Conservation (phyloP, 129 eudicot genomes). For the Smallanthus sonchifolius region DNA sequence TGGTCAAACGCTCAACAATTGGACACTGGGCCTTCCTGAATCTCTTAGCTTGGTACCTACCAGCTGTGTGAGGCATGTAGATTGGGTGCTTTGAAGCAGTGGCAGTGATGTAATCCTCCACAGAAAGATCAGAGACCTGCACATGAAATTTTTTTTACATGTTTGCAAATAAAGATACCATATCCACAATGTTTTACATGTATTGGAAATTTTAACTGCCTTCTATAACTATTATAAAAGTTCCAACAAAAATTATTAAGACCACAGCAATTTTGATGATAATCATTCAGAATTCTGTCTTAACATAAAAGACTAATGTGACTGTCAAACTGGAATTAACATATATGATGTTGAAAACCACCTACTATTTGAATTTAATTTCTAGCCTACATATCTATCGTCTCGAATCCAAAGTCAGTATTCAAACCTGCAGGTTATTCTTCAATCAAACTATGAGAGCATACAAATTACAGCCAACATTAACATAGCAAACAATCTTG, state of each 20-base stretch:
- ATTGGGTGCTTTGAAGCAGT: slow-evolving; percentile 13
- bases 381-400: background rate
- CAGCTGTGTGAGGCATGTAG: slow-evolving; percentile 4
- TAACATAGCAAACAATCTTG: no score
- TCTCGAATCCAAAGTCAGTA: background rate
- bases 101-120: slow-evolving; percentile 8
- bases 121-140: slow-evolving; percentile 5
- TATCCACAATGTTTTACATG: no score
- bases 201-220: no score
- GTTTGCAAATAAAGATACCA: background rate
- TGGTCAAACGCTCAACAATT: background rate
- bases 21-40: slow-evolving; percentile 4
- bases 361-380: no score
- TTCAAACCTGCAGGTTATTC: background rate
- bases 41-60: slow-evolving; percentile 7
- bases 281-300: no score
- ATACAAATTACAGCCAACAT: no score
- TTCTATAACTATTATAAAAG: background rate
- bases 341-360: no score
- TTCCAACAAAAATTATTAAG: background rate
- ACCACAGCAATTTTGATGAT: no score
- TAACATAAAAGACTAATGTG: no score
- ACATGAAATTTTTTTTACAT: background rate
- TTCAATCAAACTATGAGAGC: background rate
- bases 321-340: background rate